These are phyloP conservation scores for Penicillium rolfsii DNA, from an alignment of 2,329 filamentous ascomycete genomes.

Conservation along the genomic window DNA sequence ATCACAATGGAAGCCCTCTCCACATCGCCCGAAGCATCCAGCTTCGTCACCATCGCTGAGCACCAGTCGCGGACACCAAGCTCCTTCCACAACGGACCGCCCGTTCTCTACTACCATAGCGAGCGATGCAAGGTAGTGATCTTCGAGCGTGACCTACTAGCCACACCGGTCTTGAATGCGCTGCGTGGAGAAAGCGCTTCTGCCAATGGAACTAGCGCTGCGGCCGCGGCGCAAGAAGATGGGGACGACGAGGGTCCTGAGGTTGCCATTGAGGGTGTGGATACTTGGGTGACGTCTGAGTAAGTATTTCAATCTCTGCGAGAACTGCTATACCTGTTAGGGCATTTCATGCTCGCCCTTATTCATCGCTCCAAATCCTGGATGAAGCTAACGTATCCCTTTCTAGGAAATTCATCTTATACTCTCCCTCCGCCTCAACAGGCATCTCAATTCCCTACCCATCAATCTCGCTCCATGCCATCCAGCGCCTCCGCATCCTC, in stretches of 20 bases:
- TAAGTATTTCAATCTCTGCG: constrained; percentile 30
- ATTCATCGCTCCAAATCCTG: too few species aligned
- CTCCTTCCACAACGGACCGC: constrained; percentile 52
- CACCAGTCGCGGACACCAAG: constrained; percentile 53
- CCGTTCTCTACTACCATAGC: constrained; percentile 53
- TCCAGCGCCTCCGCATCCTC: constrained; percentile 49
- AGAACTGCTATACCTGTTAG: too few species aligned
- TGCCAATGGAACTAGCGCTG: constrained; percentile 17
- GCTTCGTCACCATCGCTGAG: constrained; percentile 49
- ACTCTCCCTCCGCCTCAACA: constrained; percentile 36
- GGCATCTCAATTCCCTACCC: constrained; percentile 54
- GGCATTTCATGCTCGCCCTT: neutral
- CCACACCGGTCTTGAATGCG: constrained; percentile 39
- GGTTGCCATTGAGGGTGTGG: constrained; percentile 44
- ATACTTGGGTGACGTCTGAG: constrained; percentile 55
- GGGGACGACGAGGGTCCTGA: constrained; percentile 35
- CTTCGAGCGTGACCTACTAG: constrained; percentile 44
- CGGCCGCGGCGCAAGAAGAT: constrained; percentile 4
- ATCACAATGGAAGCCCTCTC: constrained; percentile 49
- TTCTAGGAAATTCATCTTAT: constrained; percentile 50
- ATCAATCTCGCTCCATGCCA: constrained; percentile 53
- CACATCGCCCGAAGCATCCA: constrained; percentile 42
- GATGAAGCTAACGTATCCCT: neutral
- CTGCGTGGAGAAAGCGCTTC: constrained; percentile 29
- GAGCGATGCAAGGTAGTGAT: constrained; percentile 50